phyloP scores from a whole-genome alignment of 306 rosid species.

The Cucurbita ficifolia region DNA sequence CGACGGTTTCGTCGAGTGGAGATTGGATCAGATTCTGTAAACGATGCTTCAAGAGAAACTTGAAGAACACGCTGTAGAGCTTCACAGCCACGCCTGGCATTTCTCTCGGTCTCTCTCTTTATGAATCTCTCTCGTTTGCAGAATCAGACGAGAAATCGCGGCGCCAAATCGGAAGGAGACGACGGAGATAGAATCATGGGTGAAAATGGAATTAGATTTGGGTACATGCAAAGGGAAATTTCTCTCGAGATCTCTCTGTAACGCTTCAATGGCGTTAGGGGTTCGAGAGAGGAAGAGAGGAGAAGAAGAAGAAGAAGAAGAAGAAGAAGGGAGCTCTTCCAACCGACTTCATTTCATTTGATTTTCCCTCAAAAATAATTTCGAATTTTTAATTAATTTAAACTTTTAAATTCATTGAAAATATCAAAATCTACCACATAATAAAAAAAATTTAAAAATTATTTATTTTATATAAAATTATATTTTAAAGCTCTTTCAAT shows the following conservation, averaged over 20 bases:
- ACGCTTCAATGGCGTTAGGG: conserved; percentile 24
- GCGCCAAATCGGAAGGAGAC: not conserved
- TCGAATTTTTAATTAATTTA: too few species aligned
- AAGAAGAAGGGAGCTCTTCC: not conserved
- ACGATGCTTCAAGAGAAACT: conserved; percentile 86
- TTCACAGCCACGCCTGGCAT: conserved; percentile 94
- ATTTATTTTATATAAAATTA: too few species aligned
- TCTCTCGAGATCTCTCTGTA: conserved; percentile 5
- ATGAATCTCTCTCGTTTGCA: not conserved
- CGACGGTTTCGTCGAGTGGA: conserved; percentile 32
- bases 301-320: not conserved
- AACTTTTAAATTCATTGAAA: too few species aligned
- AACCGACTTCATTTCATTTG: not conserved
- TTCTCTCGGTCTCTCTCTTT: conserved; percentile 12
- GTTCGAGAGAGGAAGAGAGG: conserved; percentile 1
- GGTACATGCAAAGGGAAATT: conserved; percentile 7
- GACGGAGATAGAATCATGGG: conserved; percentile 13
- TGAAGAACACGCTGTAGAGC: conserved; percentile 95
- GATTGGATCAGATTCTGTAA: conserved; percentile 72
- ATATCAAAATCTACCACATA: too few species aligned
- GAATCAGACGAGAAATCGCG: not conserved
- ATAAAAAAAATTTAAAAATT: too few species aligned
- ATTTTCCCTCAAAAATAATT: not conserved
- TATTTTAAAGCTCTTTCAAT: too few species aligned
- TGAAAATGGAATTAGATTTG: not conserved